A percentile compares a stretch with the other conserved stretches of the same genome.
These are phyloP conservation scores for Kuraishia ogatae DNA, from an alignment of 805 yeast species.

Conservation along the genomic window DNA sequence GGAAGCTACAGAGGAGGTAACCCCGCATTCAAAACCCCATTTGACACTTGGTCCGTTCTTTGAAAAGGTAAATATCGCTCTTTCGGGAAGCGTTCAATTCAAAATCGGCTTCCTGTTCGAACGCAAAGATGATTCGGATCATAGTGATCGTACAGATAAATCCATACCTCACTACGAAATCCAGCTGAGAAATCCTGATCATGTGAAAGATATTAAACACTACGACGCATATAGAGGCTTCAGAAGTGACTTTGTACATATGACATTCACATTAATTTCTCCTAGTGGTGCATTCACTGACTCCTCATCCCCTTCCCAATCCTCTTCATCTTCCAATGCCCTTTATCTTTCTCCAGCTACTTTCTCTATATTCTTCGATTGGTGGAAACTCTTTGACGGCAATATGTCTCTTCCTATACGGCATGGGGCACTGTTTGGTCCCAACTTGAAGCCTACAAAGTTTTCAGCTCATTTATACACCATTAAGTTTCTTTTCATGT, in stretches of 20 bases:
- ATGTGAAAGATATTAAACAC: slow-evolving; percentile 30
- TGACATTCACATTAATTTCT: slow-evolving; percentile 51
- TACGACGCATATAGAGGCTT: slow-evolving; percentile 81
- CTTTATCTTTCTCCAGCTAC: slow-evolving; percentile 70
- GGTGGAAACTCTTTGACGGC: slow-evolving; percentile 88
- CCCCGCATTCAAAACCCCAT: background rate
- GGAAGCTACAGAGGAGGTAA: background rate
- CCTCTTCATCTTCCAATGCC: slow-evolving; percentile 44
- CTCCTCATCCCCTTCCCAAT: slow-evolving; percentile 8
- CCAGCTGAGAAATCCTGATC: slow-evolving; percentile 45
- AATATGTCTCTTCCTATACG: slow-evolving; percentile 73
- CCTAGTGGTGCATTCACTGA: slow-evolving; percentile 9
- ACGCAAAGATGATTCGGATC: slow-evolving; percentile 23
- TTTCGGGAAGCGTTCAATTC: slow-evolving; percentile 54
- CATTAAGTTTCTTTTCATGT: slow-evolving; percentile 67
- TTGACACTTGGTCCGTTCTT: slow-evolving; percentile 12
- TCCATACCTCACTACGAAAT: slow-evolving; percentile 57
- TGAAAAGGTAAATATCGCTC: slow-evolving; percentile 46
- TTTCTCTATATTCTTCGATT: slow-evolving; percentile 57
- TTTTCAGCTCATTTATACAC: slow-evolving; percentile 70
- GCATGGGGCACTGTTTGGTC: slow-evolving; percentile 63
- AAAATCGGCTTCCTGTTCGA: slow-evolving; percentile 52
- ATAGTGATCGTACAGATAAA: slow-evolving; percentile 30
- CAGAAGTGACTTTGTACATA: slow-evolving; percentile 74
- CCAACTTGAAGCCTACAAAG: slow-evolving; percentile 45